Percentiles rank a stretch among this genome's conserved stretches.
phyloP scores from a whole-genome alignment of 345 rosid species.

The Sonneratia alba region DNA sequence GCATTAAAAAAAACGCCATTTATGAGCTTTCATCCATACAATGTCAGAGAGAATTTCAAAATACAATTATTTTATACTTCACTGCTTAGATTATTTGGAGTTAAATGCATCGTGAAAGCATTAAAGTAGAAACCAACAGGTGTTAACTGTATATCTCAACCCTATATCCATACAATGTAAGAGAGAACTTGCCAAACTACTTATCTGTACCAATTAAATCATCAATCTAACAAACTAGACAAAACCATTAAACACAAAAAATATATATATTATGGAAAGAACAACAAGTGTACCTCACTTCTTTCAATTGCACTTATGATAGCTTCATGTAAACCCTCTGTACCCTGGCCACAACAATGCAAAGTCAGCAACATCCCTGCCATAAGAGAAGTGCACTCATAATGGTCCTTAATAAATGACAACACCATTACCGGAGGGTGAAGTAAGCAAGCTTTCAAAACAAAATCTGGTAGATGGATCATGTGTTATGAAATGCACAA shows the following conservation, averaged over 20 bases:
- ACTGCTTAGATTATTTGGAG: neutral
- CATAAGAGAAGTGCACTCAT: slow-evolving; percentile 44
- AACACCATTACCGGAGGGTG: slow-evolving; percentile 9
- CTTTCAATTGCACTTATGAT: slow-evolving; percentile 44
- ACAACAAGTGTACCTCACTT: slow-evolving; percentile 44
- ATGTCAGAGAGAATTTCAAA: neutral
- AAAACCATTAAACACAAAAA: neutral
- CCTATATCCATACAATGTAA: too few species aligned
- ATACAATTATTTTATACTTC: neutral
- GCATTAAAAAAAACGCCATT: neutral
- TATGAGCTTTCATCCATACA: neutral
- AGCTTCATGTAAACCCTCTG: slow-evolving; percentile 52
- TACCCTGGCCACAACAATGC: slow-evolving; percentile 73
- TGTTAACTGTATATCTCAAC: too few species aligned
- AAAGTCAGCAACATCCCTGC: slow-evolving; percentile 69
- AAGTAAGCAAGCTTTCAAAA: neutral
- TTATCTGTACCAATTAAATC: too few species aligned
- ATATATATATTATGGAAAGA: neutral
- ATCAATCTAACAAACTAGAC: neutral
- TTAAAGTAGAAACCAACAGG: too few species aligned
- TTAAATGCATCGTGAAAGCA: neutral
- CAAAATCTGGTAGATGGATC: neutral
- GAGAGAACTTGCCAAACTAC: too few species aligned
- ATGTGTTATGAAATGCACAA: neutral
- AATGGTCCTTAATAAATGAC: slow-evolving; percentile 42